Conservation (phyloP, 768 basidiomycete genomes). For the Hypholoma fasciculare region DNA sequence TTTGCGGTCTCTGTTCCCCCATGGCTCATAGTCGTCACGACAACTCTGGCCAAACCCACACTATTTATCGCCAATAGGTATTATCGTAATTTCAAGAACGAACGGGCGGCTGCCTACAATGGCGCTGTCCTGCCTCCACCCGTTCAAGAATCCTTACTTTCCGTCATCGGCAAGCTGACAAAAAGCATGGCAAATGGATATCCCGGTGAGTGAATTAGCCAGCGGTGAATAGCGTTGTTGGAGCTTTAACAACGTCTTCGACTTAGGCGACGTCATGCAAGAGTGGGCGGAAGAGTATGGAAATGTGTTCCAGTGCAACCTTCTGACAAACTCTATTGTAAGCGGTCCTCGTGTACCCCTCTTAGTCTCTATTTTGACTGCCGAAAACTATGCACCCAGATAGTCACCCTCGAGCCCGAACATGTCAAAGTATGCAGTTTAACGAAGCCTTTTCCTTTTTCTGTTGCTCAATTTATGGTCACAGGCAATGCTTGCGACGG, state of each 20-base stretch:
- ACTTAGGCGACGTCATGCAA: conserved; percentile 13
- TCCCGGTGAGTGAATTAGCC: conserved; percentile 24
- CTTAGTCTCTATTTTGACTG: not conserved
- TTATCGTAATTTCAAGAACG: conserved; percentile 9
- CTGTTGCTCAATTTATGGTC: not conserved
- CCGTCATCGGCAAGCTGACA: conserved; percentile 8
- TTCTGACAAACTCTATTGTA: conserved; percentile 33
- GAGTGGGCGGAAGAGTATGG: conserved; percentile 31
- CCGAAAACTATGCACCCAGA: conserved; percentile 19
- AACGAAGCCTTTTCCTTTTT: not conserved
- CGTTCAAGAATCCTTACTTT: conserved; percentile 11
- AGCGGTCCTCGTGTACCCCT: not conserved
- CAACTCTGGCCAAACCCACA: conserved; percentile 9
- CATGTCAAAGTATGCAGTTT: conserved; percentile 40
- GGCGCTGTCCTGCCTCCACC: conserved; percentile 14
- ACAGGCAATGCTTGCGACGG: conserved; percentile 45
- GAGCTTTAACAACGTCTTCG: not conserved
- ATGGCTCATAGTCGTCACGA: conserved; percentile 8
- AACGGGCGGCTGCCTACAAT: conserved; percentile 7
- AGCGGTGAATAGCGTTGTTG: not conserved
- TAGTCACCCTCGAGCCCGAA: conserved; percentile 42
- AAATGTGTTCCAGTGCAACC: conserved; percentile 28
- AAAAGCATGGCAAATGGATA: conserved; percentile 27
- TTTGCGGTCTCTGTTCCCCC: not conserved
- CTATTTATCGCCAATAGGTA: conserved; percentile 8